Percentiles rank a stretch among this genome's conserved stretches.
phyloP scores from a whole-genome alignment of 257 asterid genomes.

The Scutellaria baicalensis region DNA sequence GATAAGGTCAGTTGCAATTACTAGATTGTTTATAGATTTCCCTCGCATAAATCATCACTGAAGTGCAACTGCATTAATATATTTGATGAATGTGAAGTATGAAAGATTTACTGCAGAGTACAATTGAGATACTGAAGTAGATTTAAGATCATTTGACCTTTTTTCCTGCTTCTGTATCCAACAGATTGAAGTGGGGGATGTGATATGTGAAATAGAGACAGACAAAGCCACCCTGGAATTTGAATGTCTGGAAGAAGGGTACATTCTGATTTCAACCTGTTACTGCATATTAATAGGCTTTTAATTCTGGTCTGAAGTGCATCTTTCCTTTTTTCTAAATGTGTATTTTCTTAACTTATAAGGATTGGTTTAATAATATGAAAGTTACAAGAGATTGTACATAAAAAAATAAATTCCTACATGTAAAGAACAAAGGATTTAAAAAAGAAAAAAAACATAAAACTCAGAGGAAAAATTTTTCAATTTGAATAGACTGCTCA shows the following conservation, averaged over 20 bases:
- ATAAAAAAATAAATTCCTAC: no score
- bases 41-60: background rate
- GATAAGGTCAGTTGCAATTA: conserved; percentile 70
- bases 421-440: no score
- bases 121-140: conserved; percentile 7
- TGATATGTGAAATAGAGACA: conserved; percentile 92
- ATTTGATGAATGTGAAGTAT: conserved; percentile 6
- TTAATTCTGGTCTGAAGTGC: background rate
- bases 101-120: background rate
- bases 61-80: background rate
- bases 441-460: no score
- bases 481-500: no score
- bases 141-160: conserved; percentile 9
- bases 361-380: no score
- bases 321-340: background rate
- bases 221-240: conserved; percentile 98
- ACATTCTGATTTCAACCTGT: conserved; percentile 19
- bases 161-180: conserved; percentile 23
- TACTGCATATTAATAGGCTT: conserved; percentile 5
- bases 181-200: conserved; percentile 95
- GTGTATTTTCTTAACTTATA: no score
- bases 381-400: no score
- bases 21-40: conserved; percentile 1
- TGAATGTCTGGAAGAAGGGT: conserved; percentile 98
- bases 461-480: no score